phyloP scores from a whole-genome alignment of 345 rosid genomes.

The Bruguiera sexangula region DNA sequence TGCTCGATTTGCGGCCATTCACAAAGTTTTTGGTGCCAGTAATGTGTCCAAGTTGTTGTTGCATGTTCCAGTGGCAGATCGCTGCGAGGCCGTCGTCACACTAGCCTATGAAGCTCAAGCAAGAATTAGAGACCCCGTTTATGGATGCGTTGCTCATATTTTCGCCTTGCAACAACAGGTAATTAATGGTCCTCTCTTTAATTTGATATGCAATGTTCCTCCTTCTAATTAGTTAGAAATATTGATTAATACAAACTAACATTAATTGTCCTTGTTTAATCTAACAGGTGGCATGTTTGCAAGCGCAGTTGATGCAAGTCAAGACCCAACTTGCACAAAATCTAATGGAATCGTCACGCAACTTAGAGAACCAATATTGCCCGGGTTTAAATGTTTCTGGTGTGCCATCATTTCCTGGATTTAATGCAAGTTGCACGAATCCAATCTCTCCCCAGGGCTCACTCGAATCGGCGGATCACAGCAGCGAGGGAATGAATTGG shows the following conservation, averaged over 20 bases:
- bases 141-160: constrained; percentile 75
- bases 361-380: constrained; percentile 36
- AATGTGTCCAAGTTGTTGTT: constrained; percentile 59
- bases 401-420: constrained; percentile 24
- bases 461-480: constrained; percentile 47
- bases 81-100: constrained; percentile 70
- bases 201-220: neutral
- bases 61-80: constrained; percentile 59
- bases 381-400: constrained; percentile 21
- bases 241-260: neutral
- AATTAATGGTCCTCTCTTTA: too few relatives aligned
- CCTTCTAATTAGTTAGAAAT: neutral
- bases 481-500: constrained; percentile 25
- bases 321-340: constrained; percentile 66
- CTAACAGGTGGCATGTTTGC: constrained; percentile 68
- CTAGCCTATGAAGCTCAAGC: constrained; percentile 79
- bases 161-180: constrained; percentile 76
- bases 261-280: neutral
- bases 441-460: constrained; percentile 78
- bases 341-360: constrained; percentile 29
- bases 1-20: constrained; percentile 64
- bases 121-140: constrained; percentile 64
- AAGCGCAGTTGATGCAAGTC: constrained; percentile 84
- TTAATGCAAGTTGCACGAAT: constrained; percentile 34
- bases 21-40: constrained; percentile 80